Evolutionary conservation across 352 stramenopile species (phyloP), one percentile per base, ranked within the genome.

Genomic region (Phytophthora citricola): DNA sequence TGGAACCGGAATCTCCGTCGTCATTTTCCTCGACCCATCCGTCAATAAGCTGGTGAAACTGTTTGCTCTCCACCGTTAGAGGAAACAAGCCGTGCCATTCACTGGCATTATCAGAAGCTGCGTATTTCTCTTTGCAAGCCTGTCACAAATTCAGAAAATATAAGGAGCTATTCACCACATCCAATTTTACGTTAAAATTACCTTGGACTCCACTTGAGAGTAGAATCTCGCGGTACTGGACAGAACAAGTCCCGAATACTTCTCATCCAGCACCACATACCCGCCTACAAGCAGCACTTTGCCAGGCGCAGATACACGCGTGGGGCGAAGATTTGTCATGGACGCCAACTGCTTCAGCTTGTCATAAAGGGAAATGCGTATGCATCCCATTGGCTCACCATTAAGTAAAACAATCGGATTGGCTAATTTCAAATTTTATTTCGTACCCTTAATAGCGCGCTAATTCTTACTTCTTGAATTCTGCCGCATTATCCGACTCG

Each of bases 221-320:
- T 98, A 90, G 73, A 99, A 99, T 43, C 96, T 85, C 32, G 96
- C 94, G 7, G 93, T 97, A 11, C 88, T 91, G 5, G 93, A 89
- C 20, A 99, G 51, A 39, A 99, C 95, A 0, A 98, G 71, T 0
- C 96, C 97, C 5, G 80, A 58, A 74, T 98, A 96, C 4, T 83
- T 68, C 20, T 89, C 82, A 63, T 99, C 91, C 27, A 99, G 81
- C 27, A 99, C 92, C 11, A 99, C 72, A 75, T 99, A 99, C 1
- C 97, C 97, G 34, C 97, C 97, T 7, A 93, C 96, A 43, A 99
- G 71, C 34, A 99, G 79, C 49, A 98, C 91, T 73, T 99, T 99
- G n/a, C 97, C 97, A 5, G 97, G 97, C 38, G 93, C 94, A 40
- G 95, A 99, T 40, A 98, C 93, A 54, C 85, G 67, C 45, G 43